Percentiles rank a stretch among this genome's conserved stretches.
Evolutionary conservation across 2,329 filamentous ascomycete genomes (phyloP).

Genomic region (Colletotrichum chrysophilum): DNA sequence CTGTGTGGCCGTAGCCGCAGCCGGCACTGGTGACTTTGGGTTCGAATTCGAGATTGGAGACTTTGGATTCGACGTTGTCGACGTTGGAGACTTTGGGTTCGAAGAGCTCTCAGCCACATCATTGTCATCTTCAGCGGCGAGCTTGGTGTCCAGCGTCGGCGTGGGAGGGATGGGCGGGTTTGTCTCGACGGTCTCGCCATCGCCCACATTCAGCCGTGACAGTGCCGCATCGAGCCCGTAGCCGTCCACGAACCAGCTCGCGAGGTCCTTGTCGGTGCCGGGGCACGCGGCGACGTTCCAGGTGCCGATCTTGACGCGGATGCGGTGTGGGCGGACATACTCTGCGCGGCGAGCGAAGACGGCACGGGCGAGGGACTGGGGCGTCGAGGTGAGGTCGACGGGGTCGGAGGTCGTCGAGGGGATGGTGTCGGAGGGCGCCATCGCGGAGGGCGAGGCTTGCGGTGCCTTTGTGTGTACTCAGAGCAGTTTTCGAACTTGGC

Average conservation of each 20-base stretch:
- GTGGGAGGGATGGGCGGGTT: not conserved
- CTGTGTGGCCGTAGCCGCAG: slow-evolving; percentile 25
- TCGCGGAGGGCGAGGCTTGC: not conserved
- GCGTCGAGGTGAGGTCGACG: slow-evolving; percentile 49
- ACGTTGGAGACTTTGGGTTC: not conserved
- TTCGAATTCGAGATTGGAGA: not conserved
- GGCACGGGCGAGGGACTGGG: slow-evolving; percentile 65
- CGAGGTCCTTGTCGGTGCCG: slow-evolving; percentile 86
- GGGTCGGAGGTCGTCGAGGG: slow-evolving; percentile 43
- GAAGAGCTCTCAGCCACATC: slow-evolving; percentile 43
- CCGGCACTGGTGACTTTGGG: not conserved
- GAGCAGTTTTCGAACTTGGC: not conserved
- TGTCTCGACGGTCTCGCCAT: slow-evolving; percentile 40
- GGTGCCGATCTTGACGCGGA: slow-evolving; percentile 87
- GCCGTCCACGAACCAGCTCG: slow-evolving; percentile 84
- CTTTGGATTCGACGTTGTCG: not conserved
- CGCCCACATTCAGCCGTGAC: slow-evolving; percentile 55
- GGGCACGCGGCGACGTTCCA: slow-evolving; percentile 93
- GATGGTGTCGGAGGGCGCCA: slow-evolving; percentile 6
- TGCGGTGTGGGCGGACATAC: slow-evolving; percentile 75
- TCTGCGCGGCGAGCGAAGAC: slow-evolving; percentile 78
- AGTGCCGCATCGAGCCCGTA: slow-evolving; percentile 72
- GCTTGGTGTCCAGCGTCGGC: not conserved
- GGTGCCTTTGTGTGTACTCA: not conserved
- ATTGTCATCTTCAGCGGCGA: slow-evolving; percentile 43